Evolutionary conservation across 192 early-diverging fungal species (phyloP), one percentile per base, ranked within the genome.

Genomic region (Coemansia sp.): DNA sequence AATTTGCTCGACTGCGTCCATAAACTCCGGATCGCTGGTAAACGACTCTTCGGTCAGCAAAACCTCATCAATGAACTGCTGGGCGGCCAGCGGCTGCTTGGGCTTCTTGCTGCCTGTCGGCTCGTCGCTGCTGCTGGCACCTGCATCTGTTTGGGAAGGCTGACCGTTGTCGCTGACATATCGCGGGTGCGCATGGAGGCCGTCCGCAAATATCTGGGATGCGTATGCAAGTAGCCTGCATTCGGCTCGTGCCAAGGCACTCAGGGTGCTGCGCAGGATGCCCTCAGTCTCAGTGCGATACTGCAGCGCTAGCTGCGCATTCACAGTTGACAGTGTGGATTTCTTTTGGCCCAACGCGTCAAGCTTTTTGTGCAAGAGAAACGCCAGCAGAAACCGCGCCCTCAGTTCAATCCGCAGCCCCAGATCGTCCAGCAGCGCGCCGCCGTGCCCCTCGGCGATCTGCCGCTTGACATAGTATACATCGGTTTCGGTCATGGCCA

Each of bases 401-500:
- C 80, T 67, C 20, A 84, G 56, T 52, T 88, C 86, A 40, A 84
- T 85, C 10, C 84, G 65, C 46, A 80, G 55, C 0, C 79, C 68
- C 10, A 83, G 36, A 39, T 45, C 14, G 27, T 4, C 50, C 50
- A 52, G 11, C 64, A 60, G n/a, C n/a, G n/a, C n/a, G n/a, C n/a
- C n/a, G n/a, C n/a, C n/a, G n/a, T n/a, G n/a, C n/a, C n/a, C n/a
- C n/a, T n/a, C n/a, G n/a, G 34, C 47, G 4, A 50, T n/a, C 8
- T 48, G 50, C 15, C 51, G 22, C 25, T 58, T 41, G 3, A 65
- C 29, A 35, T 53, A 65, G 12, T 52, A 25, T 1, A 76, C 57
- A 34, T 86, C 85, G 1, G 50, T 50, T 9, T 59, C 58, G 36
- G 79, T 86, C 86, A 88, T 88, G n/a, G 75, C 79, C 71, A 86